Conservation (phyloP, 768 basidiomycete genomes). For the Boletus rubescentipes region DNA sequence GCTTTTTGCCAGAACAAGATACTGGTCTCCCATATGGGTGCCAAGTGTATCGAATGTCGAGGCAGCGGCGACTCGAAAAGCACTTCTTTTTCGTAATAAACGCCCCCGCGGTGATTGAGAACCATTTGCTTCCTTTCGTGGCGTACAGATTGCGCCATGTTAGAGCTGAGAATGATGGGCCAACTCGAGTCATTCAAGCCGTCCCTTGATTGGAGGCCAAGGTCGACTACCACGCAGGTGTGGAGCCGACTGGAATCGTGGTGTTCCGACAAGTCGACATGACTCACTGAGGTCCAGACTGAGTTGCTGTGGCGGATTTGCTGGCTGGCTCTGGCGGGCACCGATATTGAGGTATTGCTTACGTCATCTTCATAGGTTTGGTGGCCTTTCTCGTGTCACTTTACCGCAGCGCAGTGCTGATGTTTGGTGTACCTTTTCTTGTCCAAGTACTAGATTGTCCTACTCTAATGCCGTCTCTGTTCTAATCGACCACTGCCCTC, state of each 20-base stretch:
- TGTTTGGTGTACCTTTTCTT: constrained; percentile 18
- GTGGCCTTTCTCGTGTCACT: constrained; percentile 14
- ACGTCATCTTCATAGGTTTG: constrained; percentile 21
- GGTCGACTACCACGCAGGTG: too few species aligned
- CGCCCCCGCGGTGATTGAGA: neutral
- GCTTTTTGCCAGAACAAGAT: neutral
- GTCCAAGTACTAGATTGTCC: constrained; percentile 22
- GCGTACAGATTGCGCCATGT: neutral
- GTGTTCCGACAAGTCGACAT: neutral
- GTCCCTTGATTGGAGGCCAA: neutral
- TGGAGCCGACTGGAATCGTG: constrained; percentile 2
- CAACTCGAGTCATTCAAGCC: neutral
- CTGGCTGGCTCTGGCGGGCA: constrained; percentile 5
- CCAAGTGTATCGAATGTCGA: neutral
- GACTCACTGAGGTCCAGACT: neutral
- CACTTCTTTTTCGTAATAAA: neutral
- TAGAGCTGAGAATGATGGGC: neutral
- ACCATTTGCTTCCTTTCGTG: neutral
- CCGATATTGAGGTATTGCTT: constrained; percentile 23
- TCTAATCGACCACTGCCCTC: constrained; percentile 22
- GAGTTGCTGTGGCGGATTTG: neutral
- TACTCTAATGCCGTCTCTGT: constrained; percentile 31
- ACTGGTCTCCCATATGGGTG: neutral
- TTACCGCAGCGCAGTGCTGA: constrained; percentile 16
- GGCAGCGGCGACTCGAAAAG: neutral